These are phyloP conservation scores for Lipomyces kockii DNA, from an alignment of 805 yeast species.

Conservation along the genomic window DNA sequence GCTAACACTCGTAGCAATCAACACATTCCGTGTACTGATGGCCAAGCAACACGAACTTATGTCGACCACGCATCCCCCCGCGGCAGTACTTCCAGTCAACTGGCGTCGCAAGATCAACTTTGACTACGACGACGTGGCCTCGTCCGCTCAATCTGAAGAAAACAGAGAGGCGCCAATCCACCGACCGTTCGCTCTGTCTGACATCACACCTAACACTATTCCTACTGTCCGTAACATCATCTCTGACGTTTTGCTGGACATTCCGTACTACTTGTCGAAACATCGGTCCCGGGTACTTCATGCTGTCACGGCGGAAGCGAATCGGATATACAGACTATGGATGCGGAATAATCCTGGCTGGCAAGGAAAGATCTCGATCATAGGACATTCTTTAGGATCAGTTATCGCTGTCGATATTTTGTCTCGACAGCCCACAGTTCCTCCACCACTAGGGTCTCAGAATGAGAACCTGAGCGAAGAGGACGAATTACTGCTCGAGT, in stretches of 20 bases:
- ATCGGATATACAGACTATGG: constrained; percentile 67
- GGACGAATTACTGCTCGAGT: constrained; percentile 56
- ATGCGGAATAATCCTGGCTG: constrained; percentile 71
- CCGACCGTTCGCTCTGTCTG: constrained; percentile 60
- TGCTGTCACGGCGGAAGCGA: constrained; percentile 72
- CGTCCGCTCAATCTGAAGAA: background rate
- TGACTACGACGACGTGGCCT: constrained; percentile 49
- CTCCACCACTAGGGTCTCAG: constrained; percentile 32
- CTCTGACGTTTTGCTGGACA: constrained; percentile 85
- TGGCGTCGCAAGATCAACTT: constrained; percentile 73
- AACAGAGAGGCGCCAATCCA: constrained; percentile 13
- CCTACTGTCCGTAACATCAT: constrained; percentile 74
- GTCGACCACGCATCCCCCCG: constrained; percentile 34
- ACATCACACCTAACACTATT: constrained; percentile 78
- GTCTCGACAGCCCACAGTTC: constrained; percentile 47
- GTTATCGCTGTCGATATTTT: constrained; percentile 79
- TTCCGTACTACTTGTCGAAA: constrained; percentile 74
- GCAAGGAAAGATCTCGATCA: constrained; percentile 58
- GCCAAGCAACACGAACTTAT: constrained; percentile 38
- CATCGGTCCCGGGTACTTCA: constrained; percentile 66
- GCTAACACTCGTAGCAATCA: constrained; percentile 41
- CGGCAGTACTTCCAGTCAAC: constrained; percentile 67
- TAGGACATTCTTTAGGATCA: constrained; percentile 90
- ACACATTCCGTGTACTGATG: constrained; percentile 46
- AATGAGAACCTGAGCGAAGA: constrained; percentile 32